These are phyloP conservation scores for Gardenia jasminoides DNA, from an alignment of 257 asterid species.

Conservation along the genomic window DNA sequence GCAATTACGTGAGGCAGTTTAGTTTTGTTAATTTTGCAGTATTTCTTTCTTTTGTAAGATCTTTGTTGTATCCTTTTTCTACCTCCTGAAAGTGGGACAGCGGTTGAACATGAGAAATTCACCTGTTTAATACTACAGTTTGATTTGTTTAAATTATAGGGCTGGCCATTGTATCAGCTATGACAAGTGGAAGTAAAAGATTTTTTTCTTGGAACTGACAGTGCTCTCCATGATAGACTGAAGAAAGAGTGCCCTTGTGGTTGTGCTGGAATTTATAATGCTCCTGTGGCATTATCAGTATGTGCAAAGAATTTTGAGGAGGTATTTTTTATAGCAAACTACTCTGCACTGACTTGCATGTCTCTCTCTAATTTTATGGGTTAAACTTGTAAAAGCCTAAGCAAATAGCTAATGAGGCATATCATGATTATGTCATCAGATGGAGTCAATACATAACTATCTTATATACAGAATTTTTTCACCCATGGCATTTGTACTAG, in stretches of 20 bases:
- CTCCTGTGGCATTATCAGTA: conserved; percentile 91
- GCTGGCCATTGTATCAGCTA: conserved; percentile 75
- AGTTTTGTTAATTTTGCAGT: neutral
- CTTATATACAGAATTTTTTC: too few species aligned
- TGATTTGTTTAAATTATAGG: conserved; percentile 42
- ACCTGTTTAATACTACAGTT: neutral
- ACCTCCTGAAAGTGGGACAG: neutral
- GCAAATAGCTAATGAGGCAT: too few species aligned
- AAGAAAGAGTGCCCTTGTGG: conserved; percentile 80
- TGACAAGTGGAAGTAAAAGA: conserved; percentile 77
- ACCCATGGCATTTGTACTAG: too few species aligned
- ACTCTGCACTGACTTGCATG: too few species aligned
- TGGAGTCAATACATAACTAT: too few species aligned
- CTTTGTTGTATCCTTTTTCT: neutral
- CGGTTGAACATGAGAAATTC: neutral
- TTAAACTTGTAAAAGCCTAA: too few species aligned
- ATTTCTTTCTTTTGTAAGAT: neutral
- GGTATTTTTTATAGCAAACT: too few species aligned
- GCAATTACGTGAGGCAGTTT: neutral
- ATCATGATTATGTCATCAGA: too few species aligned
- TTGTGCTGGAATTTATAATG: conserved; percentile 89
- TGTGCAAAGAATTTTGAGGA: conserved; percentile 90
- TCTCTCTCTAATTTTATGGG: too few species aligned
- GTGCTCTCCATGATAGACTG: conserved; percentile 85
- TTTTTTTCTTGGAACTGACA: conserved; percentile 89